Percentiles rank a stretch among this genome's conserved stretches.
Conservation (phyloP, 371 early-diverging fungal species). For the Actinomortierella wolfii region DNA sequence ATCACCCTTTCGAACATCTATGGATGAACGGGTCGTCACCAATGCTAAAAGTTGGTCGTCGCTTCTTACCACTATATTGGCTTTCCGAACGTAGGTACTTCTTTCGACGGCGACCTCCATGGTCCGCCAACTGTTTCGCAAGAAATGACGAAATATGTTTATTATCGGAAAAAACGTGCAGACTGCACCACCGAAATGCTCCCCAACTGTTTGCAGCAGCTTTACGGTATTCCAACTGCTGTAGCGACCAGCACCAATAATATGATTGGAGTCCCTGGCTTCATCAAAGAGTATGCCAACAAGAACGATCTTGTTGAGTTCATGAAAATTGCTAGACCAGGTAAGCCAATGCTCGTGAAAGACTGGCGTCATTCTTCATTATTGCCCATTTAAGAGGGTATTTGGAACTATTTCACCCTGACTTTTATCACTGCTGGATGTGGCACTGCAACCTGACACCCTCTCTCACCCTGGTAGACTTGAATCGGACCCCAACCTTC, state of each 20-base stretch:
- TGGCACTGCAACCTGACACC: too few relatives aligned
- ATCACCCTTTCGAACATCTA: too few relatives aligned
- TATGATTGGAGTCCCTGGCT: constrained; percentile 8
- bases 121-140: not conserved
- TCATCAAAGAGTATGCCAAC: constrained; percentile 10
- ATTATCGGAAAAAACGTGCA: not conserved
- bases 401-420: too few relatives aligned
- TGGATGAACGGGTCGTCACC: too few relatives aligned
- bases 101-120: constrained; percentile 4
- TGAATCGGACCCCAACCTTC: not conserved
- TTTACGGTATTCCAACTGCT: constrained; percentile 5
- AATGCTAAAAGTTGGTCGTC: too few relatives aligned
- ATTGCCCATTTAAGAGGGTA: too few relatives aligned
- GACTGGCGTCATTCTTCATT: too few relatives aligned
- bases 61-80: too few relatives aligned
- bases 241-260: not conserved
- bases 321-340: not conserved
- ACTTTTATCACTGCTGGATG: too few relatives aligned
- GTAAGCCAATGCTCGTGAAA: too few relatives aligned
- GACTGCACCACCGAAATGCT: not conserved
- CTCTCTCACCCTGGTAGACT: too few relatives aligned
- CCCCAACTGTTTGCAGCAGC: not conserved
- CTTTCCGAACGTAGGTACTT: too few relatives aligned
- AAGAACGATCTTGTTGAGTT: constrained; percentile 1
- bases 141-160: not conserved